Evolutionary conservation across 2,329 filamentous ascomycete species (phyloP).

Genomic region (Ceratocystis cacaofunesta): DNA sequence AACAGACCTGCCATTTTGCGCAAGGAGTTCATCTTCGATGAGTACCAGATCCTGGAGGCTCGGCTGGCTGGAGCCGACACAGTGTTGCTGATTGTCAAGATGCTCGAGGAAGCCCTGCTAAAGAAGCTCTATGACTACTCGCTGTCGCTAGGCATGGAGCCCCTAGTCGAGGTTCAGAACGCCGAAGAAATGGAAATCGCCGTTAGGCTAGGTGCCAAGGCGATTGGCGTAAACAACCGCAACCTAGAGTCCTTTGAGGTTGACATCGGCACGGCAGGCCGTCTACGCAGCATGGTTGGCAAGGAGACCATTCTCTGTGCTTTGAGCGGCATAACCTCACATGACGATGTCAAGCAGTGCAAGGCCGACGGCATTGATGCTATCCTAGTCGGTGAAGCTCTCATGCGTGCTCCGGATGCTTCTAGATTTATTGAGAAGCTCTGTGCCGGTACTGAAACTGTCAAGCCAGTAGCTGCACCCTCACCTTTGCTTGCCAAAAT

Average conservation of each 20-base stretch:
- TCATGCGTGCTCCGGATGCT: slow-evolving; percentile 83
- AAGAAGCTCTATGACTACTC: slow-evolving; percentile 78
- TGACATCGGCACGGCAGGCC: slow-evolving; percentile 79
- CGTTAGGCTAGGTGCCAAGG: slow-evolving; percentile 70
- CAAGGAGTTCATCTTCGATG: slow-evolving; percentile 95
- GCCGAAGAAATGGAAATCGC: slow-evolving; percentile 83
- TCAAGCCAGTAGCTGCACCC: slow-evolving; percentile 23
- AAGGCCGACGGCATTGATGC: slow-evolving; percentile 81
- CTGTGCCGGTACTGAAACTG: slow-evolving; percentile 42
- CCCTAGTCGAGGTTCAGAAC: slow-evolving; percentile 90
- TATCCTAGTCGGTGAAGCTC: slow-evolving; percentile 83
- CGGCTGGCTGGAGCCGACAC: slow-evolving; percentile 87
- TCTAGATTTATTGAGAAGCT: slow-evolving; percentile 70
- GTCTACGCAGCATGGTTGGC: slow-evolving; percentile 74
- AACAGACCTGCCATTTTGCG: slow-evolving; percentile 83
- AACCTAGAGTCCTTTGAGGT: slow-evolving; percentile 95
- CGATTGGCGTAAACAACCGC: slow-evolving; percentile 94
- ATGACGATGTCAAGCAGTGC: slow-evolving; percentile 78
- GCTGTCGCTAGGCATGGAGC: slow-evolving; percentile 85
- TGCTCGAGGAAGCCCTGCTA: slow-evolving; percentile 58
- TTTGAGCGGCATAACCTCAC: slow-evolving; percentile 79
- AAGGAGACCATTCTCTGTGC: slow-evolving; percentile 80
- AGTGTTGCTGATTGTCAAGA: slow-evolving; percentile 92
- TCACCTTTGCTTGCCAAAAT: slow-evolving; percentile 69
- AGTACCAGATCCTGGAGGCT: slow-evolving; percentile 95